Evolutionary conservation across 2,329 filamentous ascomycete genomes (phyloP), one percentile per base, ranked within the genome.

Genomic region (Neoscytalidium dimidiatum): DNA sequence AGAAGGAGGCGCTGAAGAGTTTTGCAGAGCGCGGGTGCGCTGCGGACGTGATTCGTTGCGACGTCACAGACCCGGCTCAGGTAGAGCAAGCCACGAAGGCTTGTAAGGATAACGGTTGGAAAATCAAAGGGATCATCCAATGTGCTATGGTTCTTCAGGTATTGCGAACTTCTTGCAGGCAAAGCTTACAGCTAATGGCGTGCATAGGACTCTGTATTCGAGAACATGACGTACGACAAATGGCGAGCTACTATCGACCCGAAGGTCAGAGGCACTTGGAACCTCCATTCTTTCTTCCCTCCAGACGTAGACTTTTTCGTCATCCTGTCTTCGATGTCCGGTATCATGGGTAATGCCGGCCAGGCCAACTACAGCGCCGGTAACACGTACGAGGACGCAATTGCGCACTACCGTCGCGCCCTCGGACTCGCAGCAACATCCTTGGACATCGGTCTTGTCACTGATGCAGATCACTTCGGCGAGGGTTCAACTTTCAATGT

Each of bases 341-440:
- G 71, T n/a, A 41, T 72, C n/a, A 61, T 69, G 21, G 72, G 72
- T 3, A 29, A 66, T 3, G 21, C 23, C 0, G 60, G 64, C 26
- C 66, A 67, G 21, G 46, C 61, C 14, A 71, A 71, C 52, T 73
- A 73, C 64, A 52, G 67, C 0, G 68, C 71, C 0, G 71, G 66
- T 0, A 72, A 70, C 49, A 57, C 64, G 0, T 73, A 71, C 66
- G 49, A 70, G 2, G 66, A 68, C 31, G 57, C 66, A 0, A 57
- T 74, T 26, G 67, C 64, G 0, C 33, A 48, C 13, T 66, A 69
- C 38, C 64, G 73, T 6, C 60, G 64, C 19, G 68, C 61, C 0
- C 71, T 68, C 2, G 68, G 69, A 17, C 66, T 73, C 1, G 74
- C 79, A 2, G 82, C 81, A 23, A 77, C 81, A 0, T 80, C 80